Evolutionary conservation across 371 early-diverging fungal genomes (phyloP).

Genomic region (Mortierella sp.): DNA sequence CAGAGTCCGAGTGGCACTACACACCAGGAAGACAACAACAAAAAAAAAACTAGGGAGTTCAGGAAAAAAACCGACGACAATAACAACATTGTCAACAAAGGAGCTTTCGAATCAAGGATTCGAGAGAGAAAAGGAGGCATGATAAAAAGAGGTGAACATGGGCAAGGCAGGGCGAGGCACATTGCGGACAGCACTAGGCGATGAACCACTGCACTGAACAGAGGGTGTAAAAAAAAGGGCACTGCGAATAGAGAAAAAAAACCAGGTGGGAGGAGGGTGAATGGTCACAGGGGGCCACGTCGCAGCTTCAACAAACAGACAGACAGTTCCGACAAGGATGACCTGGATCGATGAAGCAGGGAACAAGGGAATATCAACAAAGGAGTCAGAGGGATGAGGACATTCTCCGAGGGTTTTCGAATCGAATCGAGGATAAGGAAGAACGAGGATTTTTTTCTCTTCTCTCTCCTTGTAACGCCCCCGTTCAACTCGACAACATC

Average conservation of each 20-base stretch:
- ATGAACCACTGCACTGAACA: not conserved
- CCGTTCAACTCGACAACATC: too few relatives aligned
- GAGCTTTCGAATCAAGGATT: not conserved
- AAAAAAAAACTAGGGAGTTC: not conserved
- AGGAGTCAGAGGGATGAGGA: not conserved
- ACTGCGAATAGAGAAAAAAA: not conserved
- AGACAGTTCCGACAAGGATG: not conserved
- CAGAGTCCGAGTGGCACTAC: not conserved
- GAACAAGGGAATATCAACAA: slow-evolving; percentile 4
- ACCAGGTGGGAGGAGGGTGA: not conserved
- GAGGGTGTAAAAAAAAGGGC: not conserved
- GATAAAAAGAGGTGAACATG: not conserved
- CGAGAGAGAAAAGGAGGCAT: not conserved
- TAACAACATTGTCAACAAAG: not conserved
- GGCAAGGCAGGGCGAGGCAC: not conserved
- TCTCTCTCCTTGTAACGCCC: not conserved
- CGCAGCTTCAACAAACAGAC: not conserved
- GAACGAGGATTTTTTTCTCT: not conserved
- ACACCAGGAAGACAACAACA: not conserved
- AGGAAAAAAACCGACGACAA: not conserved
- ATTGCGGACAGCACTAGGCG: not conserved
- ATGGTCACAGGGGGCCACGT: not conserved
- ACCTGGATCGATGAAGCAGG: slow-evolving; percentile 6
- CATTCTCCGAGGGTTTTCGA: not conserved
- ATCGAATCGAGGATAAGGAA: not conserved